phyloP scores from a whole-genome alignment of 1,139 yeast genomes.

The Hyphopichia burtonii region DNA sequence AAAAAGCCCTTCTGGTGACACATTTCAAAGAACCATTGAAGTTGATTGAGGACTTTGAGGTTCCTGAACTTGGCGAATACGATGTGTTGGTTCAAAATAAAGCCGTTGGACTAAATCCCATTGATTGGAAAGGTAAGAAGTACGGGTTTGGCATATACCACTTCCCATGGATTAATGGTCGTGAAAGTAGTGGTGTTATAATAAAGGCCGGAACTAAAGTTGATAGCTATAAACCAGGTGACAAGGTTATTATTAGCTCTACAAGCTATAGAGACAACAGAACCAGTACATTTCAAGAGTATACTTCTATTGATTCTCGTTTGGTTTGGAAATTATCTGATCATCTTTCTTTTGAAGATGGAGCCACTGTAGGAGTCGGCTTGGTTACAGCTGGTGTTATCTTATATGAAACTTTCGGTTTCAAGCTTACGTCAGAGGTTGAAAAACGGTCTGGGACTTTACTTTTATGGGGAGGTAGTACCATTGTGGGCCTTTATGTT shows the following conservation, averaged over 20 bases:
- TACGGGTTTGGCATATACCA: slow-evolving; percentile 47
- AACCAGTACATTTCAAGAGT: slow-evolving; percentile 49
- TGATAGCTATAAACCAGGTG: slow-evolving; percentile 22
- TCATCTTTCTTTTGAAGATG: slow-evolving; percentile 30
- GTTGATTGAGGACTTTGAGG: slow-evolving; percentile 10
- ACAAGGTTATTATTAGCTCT: slow-evolving; percentile 40
- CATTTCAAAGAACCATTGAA: slow-evolving; percentile 16
- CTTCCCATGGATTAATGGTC: slow-evolving; percentile 51
- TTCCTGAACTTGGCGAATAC: slow-evolving; percentile 20
- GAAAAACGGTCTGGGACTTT: slow-evolving; percentile 16
- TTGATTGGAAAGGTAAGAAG: slow-evolving; percentile 53
- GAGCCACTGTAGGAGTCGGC: slow-evolving; percentile 49
- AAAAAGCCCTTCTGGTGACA: slow-evolving; percentile 5
- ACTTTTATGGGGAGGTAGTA: slow-evolving; percentile 50
- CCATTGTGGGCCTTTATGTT: slow-evolving; percentile 44
- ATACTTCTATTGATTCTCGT: slow-evolving; percentile 42
- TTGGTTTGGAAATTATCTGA: slow-evolving; percentile 42
- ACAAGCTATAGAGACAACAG: slow-evolving; percentile 47
- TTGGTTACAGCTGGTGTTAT: slow-evolving; percentile 44
- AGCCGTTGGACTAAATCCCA: slow-evolving; percentile 46
- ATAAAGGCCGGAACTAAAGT: slow-evolving; percentile 30
- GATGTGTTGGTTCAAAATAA: slow-evolving; percentile 40
- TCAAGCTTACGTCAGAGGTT: slow-evolving; percentile 10
- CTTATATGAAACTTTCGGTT: slow-evolving; percentile 30
- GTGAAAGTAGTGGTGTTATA: slow-evolving; percentile 45